These are phyloP conservation scores for Melanomma pulvis-pyrius DNA, from an alignment of 495 filamentous ascomycete genomes.

Conservation along the genomic window DNA sequence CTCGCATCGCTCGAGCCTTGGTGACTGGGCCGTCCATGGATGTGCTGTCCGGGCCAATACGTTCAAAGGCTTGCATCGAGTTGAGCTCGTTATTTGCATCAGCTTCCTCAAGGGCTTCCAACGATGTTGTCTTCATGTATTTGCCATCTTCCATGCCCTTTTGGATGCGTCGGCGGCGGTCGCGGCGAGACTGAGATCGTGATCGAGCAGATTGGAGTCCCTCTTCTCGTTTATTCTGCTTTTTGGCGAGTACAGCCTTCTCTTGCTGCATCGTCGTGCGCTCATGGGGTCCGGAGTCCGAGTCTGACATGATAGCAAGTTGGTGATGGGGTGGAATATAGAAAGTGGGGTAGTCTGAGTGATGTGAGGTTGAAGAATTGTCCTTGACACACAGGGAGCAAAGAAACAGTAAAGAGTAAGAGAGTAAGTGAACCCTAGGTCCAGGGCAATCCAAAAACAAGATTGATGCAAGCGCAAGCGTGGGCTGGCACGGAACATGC, in stretches of 20 bases:
- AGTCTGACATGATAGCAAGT: conserved; percentile 41
- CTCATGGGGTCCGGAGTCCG: conserved; percentile 37
- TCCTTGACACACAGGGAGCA: neutral
- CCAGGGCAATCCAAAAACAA: conserved; percentile 31
- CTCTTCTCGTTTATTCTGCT: conserved; percentile 39
- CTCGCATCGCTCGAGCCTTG: conserved; percentile 49
- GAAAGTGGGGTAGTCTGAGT: neutral
- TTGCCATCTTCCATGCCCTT: conserved; percentile 44
- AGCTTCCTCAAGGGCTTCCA: conserved; percentile 51
- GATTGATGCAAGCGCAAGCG: conserved; percentile 25
- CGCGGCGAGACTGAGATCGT: conserved; percentile 44
- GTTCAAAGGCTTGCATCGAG: conserved; percentile 54
- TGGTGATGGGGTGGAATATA: conserved; percentile 9
- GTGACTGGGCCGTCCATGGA: conserved; percentile 56
- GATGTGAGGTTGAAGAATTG: neutral
- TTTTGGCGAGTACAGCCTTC: conserved; percentile 40
- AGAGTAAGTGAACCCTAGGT: conserved; percentile 6
- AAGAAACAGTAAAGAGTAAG: conserved; percentile 4
- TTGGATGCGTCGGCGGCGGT: conserved; percentile 46
- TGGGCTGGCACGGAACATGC: neutral
- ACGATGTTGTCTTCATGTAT: conserved; percentile 48
- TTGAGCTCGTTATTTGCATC: conserved; percentile 47
- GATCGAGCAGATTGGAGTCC: conserved; percentile 45
- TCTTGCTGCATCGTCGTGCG: conserved; percentile 46
- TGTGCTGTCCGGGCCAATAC: conserved; percentile 52